Percentiles rank a stretch among this genome's conserved stretches.
phyloP scores from a whole-genome alignment of 1,139 yeast genomes.

The Blastobotrys arbuscula region DNA sequence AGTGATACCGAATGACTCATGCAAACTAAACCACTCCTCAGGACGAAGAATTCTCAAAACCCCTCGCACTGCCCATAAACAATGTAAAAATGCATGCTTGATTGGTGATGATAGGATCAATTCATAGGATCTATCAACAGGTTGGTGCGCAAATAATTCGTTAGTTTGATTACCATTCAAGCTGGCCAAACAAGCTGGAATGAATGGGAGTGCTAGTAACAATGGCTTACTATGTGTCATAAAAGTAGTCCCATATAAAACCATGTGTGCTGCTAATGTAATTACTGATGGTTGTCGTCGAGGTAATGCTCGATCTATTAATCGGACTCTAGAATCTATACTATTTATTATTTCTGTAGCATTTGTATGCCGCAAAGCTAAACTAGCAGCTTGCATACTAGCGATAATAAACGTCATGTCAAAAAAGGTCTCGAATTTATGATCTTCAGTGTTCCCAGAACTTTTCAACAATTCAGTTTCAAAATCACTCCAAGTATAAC shows the following conservation, averaged over 20 bases:
- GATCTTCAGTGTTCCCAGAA: not conserved
- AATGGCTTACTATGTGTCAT: not conserved
- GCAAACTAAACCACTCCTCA: slow-evolving; percentile 7
- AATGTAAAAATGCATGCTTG: slow-evolving; percentile 2
- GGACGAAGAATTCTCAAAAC: slow-evolving; percentile 2
- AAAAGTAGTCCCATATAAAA: slow-evolving; percentile 3
- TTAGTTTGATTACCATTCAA: not conserved
- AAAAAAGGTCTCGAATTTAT: slow-evolving; percentile 2
- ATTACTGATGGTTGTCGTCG: not conserved
- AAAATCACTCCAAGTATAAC: slow-evolving; percentile 19
- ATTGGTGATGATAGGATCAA: not conserved
- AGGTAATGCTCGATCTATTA: slow-evolving; percentile 2
- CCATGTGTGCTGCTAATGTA: slow-evolving; percentile 1
- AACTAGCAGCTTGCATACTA: slow-evolving; percentile 3
- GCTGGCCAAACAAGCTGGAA: not conserved
- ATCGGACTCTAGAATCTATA: slow-evolving; percentile 2
- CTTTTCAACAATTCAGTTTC: slow-evolving; percentile 17
- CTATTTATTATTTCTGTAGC: not conserved
- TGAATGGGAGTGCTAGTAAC: not conserved
- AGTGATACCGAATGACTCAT: slow-evolving; percentile 4
- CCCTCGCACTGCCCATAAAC: slow-evolving; percentile 6
- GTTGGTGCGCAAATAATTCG: not conserved
- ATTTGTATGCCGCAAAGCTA: not conserved
- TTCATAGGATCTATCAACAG: not conserved
- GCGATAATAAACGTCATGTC: slow-evolving; percentile 9